phyloP scores from a whole-genome alignment of 305 asterid genomes.

The Solanum hybrid region DNA sequence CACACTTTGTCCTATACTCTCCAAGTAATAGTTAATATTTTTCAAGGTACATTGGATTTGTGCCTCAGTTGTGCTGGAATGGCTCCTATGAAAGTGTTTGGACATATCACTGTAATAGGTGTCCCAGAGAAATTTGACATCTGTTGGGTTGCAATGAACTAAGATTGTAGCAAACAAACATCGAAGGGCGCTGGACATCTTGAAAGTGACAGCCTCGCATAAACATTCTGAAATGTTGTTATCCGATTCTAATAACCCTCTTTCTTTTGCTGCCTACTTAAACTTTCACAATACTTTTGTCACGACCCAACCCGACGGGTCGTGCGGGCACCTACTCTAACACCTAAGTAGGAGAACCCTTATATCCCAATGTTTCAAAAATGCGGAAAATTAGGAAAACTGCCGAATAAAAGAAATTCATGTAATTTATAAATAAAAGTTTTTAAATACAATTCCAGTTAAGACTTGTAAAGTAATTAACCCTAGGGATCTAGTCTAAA shows the following conservation, averaged over 20 bases:
- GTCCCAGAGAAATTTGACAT: background rate
- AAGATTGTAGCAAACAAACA: background rate
- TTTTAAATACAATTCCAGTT: background rate
- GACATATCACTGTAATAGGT: background rate
- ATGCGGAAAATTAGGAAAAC: no score
- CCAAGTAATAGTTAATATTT: background rate
- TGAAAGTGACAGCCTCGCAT: background rate
- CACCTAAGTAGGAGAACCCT: no score
- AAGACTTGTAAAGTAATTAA: background rate
- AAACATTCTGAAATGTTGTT: background rate
- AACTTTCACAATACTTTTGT: background rate
- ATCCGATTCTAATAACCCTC: background rate
- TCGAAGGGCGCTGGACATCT: background rate
- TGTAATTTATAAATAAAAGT: no score
- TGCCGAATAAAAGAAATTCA: background rate
- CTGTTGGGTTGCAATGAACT: background rate
- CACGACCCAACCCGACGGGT: background rate
- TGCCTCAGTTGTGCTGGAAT: background rate
- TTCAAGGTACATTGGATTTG: background rate
- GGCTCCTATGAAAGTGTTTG: background rate
- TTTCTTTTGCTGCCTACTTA: background rate
- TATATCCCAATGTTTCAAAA: no score
- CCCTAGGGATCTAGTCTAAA: background rate
- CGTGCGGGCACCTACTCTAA: no score
- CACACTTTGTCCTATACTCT: background rate